Evolutionary conservation across 192 early-diverging fungal species (phyloP).

Genomic region (Bifiguratus adelaidae): DNA sequence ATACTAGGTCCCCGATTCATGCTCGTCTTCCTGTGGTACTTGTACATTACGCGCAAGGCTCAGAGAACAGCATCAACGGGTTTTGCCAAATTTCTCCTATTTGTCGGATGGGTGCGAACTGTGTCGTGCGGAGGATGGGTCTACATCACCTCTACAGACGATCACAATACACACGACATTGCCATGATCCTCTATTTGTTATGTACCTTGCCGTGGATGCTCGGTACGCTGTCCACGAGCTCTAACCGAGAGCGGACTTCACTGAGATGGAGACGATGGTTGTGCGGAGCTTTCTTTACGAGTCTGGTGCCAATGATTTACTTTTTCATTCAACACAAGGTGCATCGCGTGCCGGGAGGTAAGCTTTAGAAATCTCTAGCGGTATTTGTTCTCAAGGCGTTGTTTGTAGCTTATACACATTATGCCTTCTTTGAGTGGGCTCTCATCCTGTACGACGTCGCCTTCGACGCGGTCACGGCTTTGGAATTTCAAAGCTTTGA

Average conservation of each 20-base stretch:
- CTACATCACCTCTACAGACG: constrained; percentile 72
- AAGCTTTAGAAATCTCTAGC: constrained; percentile 1
- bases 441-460: constrained; percentile 66
- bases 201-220: constrained; percentile 63
- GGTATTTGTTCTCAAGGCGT: not conserved
- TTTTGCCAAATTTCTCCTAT: constrained; percentile 24
- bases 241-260: constrained; percentile 27
- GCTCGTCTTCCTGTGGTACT: constrained; percentile 33
- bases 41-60: constrained; percentile 19
- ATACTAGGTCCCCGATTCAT: constrained; percentile 32
- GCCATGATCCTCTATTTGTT: constrained; percentile 75
- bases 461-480: constrained; percentile 61
- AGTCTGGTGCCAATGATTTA: constrained; percentile 65
- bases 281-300: constrained; percentile 54
- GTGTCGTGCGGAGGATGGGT: constrained; percentile 74
- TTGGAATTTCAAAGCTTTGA: constrained; percentile 52
- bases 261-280: constrained; percentile 40
- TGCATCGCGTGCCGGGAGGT: constrained; percentile 57
- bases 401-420: constrained; percentile 48
- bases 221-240: constrained; percentile 42
- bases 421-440: constrained; percentile 84
- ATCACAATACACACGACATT: constrained; percentile 70
- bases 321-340: constrained; percentile 71
- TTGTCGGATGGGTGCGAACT: constrained; percentile 49
- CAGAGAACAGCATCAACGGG: constrained; percentile 5